Evolutionary conservation across 148 eudicot genomes (phyloP).

Genomic region (Fagopyrum tataricum): DNA sequence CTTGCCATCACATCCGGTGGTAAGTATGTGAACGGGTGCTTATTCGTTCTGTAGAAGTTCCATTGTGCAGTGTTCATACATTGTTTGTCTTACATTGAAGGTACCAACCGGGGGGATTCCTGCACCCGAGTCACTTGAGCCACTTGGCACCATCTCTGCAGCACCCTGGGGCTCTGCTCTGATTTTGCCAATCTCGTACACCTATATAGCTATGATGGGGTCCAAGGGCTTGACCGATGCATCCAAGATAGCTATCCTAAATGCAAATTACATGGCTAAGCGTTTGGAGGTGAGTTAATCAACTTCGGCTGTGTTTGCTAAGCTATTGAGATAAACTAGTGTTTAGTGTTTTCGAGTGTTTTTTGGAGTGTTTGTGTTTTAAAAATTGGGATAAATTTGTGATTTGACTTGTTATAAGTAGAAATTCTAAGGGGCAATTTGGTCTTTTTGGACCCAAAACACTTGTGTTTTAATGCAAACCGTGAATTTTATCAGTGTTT

Average conservation of each 20-base stretch:
- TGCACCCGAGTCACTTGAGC: slow-evolving; percentile 54
- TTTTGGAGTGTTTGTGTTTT: too few species aligned
- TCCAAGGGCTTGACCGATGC: slow-evolving; percentile 94
- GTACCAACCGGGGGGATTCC: slow-evolving; percentile 90
- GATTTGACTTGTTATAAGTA: too few species aligned
- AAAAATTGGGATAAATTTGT: too few species aligned
- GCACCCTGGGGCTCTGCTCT: slow-evolving; percentile 99
- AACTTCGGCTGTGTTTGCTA: too few species aligned
- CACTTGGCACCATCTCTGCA: slow-evolving; percentile 90
- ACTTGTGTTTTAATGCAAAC: too few species aligned
- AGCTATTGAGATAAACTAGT: too few species aligned
- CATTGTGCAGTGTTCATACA: neutral
- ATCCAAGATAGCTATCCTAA: slow-evolving; percentile 91
- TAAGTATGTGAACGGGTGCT: slow-evolving; percentile 23
- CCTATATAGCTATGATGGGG: slow-evolving; percentile 99
- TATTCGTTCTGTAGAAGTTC: neutral
- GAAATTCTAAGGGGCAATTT: too few species aligned
- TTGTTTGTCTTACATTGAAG: slow-evolving; percentile 27
- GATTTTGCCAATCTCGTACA: slow-evolving; percentile 90
- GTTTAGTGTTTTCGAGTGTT: too few species aligned
- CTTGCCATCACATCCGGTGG: slow-evolving; percentile 99
- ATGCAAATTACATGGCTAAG: slow-evolving; percentile 98
- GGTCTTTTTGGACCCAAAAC: too few species aligned
- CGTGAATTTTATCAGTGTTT: too few species aligned
- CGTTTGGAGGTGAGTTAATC: slow-evolving; percentile 69